Evolutionary conservation across 2,329 filamentous ascomycete genomes (phyloP).

Genomic region (Furcasterigmium furcatum): DNA sequence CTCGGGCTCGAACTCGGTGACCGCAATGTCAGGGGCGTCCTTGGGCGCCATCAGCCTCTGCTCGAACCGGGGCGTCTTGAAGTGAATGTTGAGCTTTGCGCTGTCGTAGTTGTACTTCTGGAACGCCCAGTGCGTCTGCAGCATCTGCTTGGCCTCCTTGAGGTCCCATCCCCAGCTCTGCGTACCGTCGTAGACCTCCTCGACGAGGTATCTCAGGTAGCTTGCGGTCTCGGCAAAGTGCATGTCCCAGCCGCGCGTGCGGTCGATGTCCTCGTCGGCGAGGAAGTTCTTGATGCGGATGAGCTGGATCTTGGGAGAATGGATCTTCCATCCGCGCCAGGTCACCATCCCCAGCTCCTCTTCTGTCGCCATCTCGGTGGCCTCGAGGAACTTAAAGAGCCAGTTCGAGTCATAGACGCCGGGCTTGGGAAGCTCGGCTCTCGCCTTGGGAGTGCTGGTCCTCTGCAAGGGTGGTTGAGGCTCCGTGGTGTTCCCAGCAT

Average conservation of each 20-base stretch:
- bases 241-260: conserved; percentile 33
- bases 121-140: conserved; percentile 27
- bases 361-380: background rate
- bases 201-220: conserved; percentile 33
- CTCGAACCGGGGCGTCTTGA: conserved; percentile 5
- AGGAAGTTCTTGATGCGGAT: conserved; percentile 39
- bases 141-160: conserved; percentile 25
- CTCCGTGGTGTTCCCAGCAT: background rate
- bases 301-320: conserved; percentile 27
- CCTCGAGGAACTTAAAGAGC: conserved; percentile 12
- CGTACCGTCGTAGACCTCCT: conserved; percentile 11
- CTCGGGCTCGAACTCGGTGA: background rate
- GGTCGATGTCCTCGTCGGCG: conserved; percentile 41
- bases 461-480: background rate
- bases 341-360: conserved; percentile 10
- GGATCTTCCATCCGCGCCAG: conserved; percentile 30
- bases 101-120: conserved; percentile 29
- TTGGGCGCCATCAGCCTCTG: background rate
- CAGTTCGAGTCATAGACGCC: conserved; percentile 5
- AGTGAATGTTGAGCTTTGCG: conserved; percentile 19
- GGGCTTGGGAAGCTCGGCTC: background rate
- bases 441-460: background rate
- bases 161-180: conserved; percentile 25
- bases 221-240: conserved; percentile 30
- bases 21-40: conserved; percentile 6